Evolutionary conservation across 106 monocot species (phyloP).

Genomic region (Dendrobium officinale): DNA sequence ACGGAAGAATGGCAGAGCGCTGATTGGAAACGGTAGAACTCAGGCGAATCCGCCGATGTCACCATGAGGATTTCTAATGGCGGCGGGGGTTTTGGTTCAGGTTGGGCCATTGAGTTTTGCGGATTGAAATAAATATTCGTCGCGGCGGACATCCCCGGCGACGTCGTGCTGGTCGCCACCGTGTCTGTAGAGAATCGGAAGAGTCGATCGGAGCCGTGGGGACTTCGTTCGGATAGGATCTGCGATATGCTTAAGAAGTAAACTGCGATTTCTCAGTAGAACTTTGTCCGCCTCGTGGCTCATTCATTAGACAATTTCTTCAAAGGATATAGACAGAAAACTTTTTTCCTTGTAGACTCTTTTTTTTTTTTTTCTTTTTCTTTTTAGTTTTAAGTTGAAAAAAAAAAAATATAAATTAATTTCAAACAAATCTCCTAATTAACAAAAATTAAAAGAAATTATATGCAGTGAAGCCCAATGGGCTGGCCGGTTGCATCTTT

Average conservation of each 20-base stretch:
- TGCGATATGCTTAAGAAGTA: background rate
- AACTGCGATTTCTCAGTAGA: no score
- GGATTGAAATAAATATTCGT: background rate
- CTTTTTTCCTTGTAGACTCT: no score
- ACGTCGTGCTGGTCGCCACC: background rate
- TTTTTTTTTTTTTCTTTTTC: no score
- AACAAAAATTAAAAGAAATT: no score
- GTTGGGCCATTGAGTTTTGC: background rate
- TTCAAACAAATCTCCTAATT: no score
- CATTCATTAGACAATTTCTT: background rate
- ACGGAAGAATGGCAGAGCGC: conserved; percentile 49
- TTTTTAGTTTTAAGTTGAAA: no score
- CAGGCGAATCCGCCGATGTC: conserved; percentile 37
- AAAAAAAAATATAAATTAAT: no score
- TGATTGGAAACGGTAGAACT: conserved; percentile 34
- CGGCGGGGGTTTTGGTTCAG: background rate
- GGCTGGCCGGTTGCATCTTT: no score
- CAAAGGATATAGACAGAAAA: no score
- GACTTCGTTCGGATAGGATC: background rate
- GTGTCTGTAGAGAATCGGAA: background rate
- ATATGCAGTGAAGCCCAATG: no score
- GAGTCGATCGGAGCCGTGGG: background rate
- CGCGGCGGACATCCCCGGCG: background rate
- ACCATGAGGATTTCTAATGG: conserved; percentile 53
- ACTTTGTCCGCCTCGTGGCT: background rate